Base-by-base conservation (phyloP, 2,329 filamentous ascomycete species). In the Tolypocladium inflatum region DNA sequence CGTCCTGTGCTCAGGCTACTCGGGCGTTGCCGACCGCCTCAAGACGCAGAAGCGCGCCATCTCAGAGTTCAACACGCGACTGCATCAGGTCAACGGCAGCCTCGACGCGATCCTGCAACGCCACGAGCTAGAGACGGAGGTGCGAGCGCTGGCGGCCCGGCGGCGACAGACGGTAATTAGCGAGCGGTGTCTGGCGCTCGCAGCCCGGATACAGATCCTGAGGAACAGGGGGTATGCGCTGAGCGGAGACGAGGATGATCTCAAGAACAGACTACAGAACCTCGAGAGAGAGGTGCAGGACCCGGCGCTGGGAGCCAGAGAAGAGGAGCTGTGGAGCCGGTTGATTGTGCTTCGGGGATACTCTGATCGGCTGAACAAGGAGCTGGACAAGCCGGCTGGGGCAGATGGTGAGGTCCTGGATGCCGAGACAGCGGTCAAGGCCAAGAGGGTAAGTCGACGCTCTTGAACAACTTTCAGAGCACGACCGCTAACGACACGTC, bases 271-370 rank as follows among this genome's bases (percentile, higher is more conserved):
- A 69, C 77, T 95, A 59, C 76, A 85, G 66, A 78, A 76, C 30
- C 76, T 94, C 59, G 88, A 92, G 69, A 83, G 84, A 66, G 78
- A 79, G 55, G 83, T 91, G 35, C 84, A 86, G 62, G 90, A 94
- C 67, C 90, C 90, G 9, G 85, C 86, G 9, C 79, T 93, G 57
- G 82, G 83, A 42, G 89, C 89, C 3, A 78, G 89, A 63, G 87
- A 90, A 68, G 90, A 94, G 72, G 90, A 94, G 76, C 84, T 94
- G 51, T 94, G 90, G 90, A 91, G 89, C 63, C 79, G 90, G 52
- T 82, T 94, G 74, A 87, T 91, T 54, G 82, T 87, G 42, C 76
- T 94, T 54, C 79, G 88, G 62, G 88, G 89, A 61, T 84, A 90
- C 63, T 87, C 88, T 26, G 83, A 87, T 63, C 81, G 85, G 65